Evolutionary conservation across 257 asterid genomes (phyloP).

Genomic region (Ocimum tenuiflorum): DNA sequence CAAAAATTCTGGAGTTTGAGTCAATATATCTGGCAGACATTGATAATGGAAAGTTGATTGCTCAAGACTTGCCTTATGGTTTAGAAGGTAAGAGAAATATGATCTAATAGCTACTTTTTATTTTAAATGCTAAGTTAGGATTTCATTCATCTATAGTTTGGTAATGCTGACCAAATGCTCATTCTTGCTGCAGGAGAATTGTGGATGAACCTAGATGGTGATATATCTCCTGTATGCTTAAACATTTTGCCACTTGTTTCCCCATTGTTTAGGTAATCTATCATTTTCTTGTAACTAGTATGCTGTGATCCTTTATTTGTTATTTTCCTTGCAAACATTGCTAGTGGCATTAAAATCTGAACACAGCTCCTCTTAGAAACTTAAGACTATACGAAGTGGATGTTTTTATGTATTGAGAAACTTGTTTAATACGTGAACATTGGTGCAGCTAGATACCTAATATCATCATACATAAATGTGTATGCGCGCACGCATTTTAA

Average conservation of each 20-base stretch:
- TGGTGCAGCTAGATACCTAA: too few species aligned
- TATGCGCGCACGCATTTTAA: too few species aligned
- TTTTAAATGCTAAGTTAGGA: background rate
- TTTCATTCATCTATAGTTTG: background rate
- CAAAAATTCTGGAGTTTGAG: constrained; percentile 71
- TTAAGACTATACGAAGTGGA: background rate
- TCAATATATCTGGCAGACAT: constrained; percentile 60
- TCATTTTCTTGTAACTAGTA: constrained; percentile 11
- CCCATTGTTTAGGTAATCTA: constrained; percentile 49
- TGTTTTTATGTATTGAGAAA: too few species aligned
- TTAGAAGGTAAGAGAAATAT: constrained; percentile 53
- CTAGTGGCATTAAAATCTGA: background rate
- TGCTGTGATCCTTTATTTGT: background rate
- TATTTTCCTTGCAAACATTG: background rate
- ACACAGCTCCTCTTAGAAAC: background rate
- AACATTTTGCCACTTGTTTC: constrained; percentile 66
- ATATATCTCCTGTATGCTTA: constrained; percentile 79
- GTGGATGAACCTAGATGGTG: constrained; percentile 93
- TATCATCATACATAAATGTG: too few species aligned
- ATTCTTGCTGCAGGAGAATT: constrained; percentile 53
- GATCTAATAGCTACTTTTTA: constrained; percentile 5
- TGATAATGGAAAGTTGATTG: constrained; percentile 40
- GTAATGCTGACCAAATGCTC: background rate
- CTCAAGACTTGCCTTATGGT: constrained; percentile 43
- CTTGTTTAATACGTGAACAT: too few species aligned